Evolutionary conservation across 306 rosid genomes (phyloP), one percentile per base, ranked within the genome.

Genomic region (Prunus persica): DNA sequence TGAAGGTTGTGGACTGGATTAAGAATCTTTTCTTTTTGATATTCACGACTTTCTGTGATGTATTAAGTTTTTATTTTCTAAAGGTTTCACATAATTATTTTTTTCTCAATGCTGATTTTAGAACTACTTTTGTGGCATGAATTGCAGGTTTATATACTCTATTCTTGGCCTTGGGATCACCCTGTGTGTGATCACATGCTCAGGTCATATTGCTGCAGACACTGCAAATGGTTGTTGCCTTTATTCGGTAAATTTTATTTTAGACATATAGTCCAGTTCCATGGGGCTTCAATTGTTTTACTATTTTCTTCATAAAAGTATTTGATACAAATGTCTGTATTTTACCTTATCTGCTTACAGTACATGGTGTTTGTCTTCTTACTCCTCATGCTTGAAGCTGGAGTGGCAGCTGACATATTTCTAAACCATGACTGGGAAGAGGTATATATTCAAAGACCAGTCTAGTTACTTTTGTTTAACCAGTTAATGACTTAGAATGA

Each of bases 201-300:
- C 86, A 30, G 96, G 97, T 71, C 97, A 93, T 75, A 30, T 91
- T 74, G 96, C 97, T 70, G 91, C 98, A 55, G 97, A 83, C 77
- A 88, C 92, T 73, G 89, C 88, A 13, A 91, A 87, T 80, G 89
- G 93, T 12, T 93, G 93, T 81, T 91, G 91, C 90, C 89, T 93
- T 72, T 90, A 88, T 83, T 67, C 91, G 88, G 96, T 91, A 27
- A 6, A 13, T 2, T 24, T 24, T 68, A 2, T 38, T 38, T 38
- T 68, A 68, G 52, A 27, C 8, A 24, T 22, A 8, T 6, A 24
- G n/a, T 46, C 15, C 41, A 46, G 28, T 25, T 60, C 65, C 54
- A 14, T 4, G 6, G 14, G 57, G 72, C 41, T 24, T 18, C 57
- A 8, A 19, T 46, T 46, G 50, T 16, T 51, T 38, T 25, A 38